phyloP scores from a whole-genome alignment of 2,329 filamentous ascomycete genomes.

The Alternaria novae-zelandiae region DNA sequence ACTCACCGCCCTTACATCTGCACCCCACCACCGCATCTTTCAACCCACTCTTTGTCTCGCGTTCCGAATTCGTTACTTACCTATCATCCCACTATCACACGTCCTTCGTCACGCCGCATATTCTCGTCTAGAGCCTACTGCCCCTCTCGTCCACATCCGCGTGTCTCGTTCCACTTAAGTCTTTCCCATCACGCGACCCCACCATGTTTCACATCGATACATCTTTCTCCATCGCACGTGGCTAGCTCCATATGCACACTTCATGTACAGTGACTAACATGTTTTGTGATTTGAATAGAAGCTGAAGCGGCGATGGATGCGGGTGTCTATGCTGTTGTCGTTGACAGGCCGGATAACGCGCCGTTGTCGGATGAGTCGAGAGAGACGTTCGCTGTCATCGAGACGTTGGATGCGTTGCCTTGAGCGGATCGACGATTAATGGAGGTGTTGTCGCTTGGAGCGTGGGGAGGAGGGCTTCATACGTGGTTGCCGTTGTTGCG shows the following conservation, averaged over 20 bases:
- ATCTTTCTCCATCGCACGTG: not conserved
- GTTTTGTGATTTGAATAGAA: conserved; percentile 35
- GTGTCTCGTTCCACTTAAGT: conserved; percentile 1
- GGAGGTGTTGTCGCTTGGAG: not conserved
- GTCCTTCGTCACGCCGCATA: conserved; percentile 7
- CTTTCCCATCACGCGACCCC: conserved; percentile 6
- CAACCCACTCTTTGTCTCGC: conserved; percentile 1
- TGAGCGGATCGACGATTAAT: conserved; percentile 1
- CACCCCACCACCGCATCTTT: conserved; percentile 11
- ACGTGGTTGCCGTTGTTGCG: not conserved
- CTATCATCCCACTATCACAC: conserved; percentile 4
- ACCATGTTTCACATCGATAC: conserved; percentile 1
- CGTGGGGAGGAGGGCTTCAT: not conserved
- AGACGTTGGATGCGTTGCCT: conserved; percentile 48
- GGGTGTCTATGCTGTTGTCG: conserved; percentile 52
- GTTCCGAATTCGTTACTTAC: not conserved
- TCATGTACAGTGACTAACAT: conserved; percentile 21
- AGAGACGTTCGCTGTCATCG: conserved; percentile 33
- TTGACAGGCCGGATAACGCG: conserved; percentile 72
- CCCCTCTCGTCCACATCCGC: not conserved
- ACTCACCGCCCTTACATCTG: conserved; percentile 6
- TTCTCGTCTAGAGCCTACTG: not conserved
- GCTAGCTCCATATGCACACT: not conserved
- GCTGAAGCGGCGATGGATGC: conserved; percentile 54
- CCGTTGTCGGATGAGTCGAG: conserved; percentile 52